A percentile compares a stretch with the other conserved stretches of the same genome.
phyloP scores from a whole-genome alignment of 2,329 filamentous ascomycete species.

The Apiospora sp. region DNA sequence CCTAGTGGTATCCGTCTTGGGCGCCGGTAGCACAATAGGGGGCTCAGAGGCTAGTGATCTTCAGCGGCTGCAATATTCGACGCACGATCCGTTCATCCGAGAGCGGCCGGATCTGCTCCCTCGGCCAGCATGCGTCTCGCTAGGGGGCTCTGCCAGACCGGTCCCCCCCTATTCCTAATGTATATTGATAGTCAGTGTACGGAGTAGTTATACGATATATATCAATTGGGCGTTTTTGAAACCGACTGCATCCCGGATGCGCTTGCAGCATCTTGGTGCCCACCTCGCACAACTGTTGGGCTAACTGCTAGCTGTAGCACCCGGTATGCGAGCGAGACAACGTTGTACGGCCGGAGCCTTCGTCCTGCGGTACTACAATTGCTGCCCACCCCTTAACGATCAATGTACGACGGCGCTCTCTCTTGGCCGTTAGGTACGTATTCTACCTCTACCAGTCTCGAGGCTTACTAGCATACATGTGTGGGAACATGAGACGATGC shows the following conservation, averaged over 20 bases:
- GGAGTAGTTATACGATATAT: background rate
- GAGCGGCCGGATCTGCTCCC: slow-evolving; percentile 9
- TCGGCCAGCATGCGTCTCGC: background rate
- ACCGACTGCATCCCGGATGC: background rate
- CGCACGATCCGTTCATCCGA: slow-evolving; percentile 8
- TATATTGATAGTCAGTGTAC: background rate
- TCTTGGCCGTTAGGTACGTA: background rate
- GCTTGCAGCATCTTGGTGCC: slow-evolving; percentile 6
- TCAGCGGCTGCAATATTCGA: background rate
- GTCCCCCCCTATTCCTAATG: background rate
- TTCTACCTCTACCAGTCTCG: background rate
- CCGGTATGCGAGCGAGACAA: background rate
- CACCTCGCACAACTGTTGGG: slow-evolving; percentile 4
- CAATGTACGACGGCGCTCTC: background rate
- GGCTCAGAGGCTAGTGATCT: background rate
- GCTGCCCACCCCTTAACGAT: background rate
- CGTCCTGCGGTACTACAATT: background rate
- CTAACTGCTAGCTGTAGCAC: background rate
- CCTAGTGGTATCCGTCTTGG: background rate
- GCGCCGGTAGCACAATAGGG: background rate
- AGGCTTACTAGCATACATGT: background rate
- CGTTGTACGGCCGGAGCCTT: slow-evolving; percentile 6
- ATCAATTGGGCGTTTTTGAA: background rate
- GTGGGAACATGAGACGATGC: background rate
- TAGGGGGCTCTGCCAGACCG: background rate